Percentiles rank a stretch among this genome's conserved stretches.
Evolutionary conservation across 345 rosid genomes (phyloP).

Genomic region (Eucalyptus erythrocorys): DNA sequence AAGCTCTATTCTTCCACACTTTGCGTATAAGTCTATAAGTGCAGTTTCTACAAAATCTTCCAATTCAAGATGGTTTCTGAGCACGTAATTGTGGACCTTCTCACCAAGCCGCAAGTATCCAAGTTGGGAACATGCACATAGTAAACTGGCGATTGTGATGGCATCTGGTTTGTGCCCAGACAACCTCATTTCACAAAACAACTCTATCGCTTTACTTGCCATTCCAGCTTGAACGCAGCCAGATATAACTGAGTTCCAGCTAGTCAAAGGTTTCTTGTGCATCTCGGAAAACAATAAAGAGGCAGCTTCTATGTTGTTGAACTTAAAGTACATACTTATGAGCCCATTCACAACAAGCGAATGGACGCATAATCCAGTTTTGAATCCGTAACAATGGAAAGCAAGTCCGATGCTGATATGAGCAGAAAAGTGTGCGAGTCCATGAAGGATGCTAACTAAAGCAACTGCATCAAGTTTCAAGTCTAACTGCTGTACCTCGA

Average conservation of each 20-base stretch:
- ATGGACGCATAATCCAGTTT: constrained; percentile 39
- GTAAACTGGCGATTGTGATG: constrained; percentile 50
- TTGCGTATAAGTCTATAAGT: constrained; percentile 71
- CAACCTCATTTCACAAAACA: constrained; percentile 45
- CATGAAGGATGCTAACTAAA: constrained; percentile 58
- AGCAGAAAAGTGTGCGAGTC: constrained; percentile 20
- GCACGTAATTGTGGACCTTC: constrained; percentile 43
- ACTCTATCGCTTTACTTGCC: constrained; percentile 35
- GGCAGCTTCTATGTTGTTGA: constrained; percentile 33
- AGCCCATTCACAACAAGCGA: constrained; percentile 55
- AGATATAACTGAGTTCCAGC: constrained; percentile 85
- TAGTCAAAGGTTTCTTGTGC: constrained; percentile 33
- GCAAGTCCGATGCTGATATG: constrained; percentile 26
- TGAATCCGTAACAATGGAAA: constrained; percentile 51
- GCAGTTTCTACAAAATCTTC: constrained; percentile 75
- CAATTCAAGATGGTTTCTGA: constrained; percentile 31
- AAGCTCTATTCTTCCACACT: constrained; percentile 46
- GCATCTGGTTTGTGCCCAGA: constrained; percentile 40
- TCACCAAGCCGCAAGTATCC: constrained; percentile 48
- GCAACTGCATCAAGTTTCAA: constrained; percentile 69
- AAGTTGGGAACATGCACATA: constrained; percentile 66
- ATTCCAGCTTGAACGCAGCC: constrained; percentile 65
- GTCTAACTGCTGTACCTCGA: constrained; percentile 26
- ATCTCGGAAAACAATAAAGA: constrained; percentile 36
- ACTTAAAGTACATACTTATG: constrained; percentile 63